Base-by-base conservation (phyloP, 2,329 filamentous ascomycete species). In the Colletotrichum sp. region DNA sequence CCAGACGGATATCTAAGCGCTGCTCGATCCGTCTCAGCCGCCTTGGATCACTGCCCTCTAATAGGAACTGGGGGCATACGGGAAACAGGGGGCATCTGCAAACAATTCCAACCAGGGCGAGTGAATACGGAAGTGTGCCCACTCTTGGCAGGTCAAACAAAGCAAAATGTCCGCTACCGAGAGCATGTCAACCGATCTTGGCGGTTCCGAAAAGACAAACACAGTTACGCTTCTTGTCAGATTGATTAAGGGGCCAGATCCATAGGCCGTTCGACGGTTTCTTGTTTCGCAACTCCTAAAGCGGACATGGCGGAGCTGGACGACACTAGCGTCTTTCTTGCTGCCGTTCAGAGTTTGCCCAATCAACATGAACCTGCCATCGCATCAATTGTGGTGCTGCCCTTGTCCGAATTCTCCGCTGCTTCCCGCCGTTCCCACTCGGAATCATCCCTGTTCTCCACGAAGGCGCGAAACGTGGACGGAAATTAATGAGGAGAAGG, bases 401-500 rank as follows among this genome's bases (percentile, higher is more conserved):
- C 39, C 64, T 21, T 28, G 64, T 55, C 39, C 26, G 39, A 39
- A 21, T 44, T 60, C 66, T 69, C 52, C 66, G 52, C 34, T 16
- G 16, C 34, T 26, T 32, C 49, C n/a, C 49, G 64, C 49, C 49
- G n/a, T 26, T n/a, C 55, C 52, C 66, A 44, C 66, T 9, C 52
- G 32, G 55, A 44, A 39, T 60, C n/a, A 39, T 60, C 66, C 66
- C 66, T 18, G 32, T 15, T 21, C 44, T 36, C 49, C 49, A 57
- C 65, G 65, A 15, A 59, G 21, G 66, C 32, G 66, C 66, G 52
- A 69, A 39, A 69, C 52, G 36, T 24, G 55, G 55, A n/a, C 66
- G 66, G 66, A 69, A 36, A 69, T 69, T 69, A 60, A 69, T 68
- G 34, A 68, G 65, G 65, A 52, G 66, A 60, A 60, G 52, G 39